Evolutionary conservation across 2,329 filamentous ascomycete genomes (phyloP).

Genomic region (Penicillium sp.): DNA sequence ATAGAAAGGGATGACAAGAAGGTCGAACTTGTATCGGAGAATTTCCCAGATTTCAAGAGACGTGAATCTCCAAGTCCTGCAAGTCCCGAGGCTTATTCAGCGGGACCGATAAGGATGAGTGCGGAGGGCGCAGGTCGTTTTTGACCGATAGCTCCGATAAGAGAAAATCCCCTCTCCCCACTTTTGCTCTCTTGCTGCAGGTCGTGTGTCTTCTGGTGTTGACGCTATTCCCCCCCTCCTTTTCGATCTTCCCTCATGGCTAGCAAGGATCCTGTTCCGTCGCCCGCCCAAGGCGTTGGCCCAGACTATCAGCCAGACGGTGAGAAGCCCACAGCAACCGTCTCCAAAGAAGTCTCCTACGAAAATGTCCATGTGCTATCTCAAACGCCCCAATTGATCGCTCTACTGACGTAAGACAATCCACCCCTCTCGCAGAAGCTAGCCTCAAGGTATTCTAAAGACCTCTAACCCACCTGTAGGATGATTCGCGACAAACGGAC

Average conservation of each 20-base stretch:
- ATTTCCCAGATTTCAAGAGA: not conserved
- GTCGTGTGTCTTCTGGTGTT: not conserved
- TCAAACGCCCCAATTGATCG: slow-evolving; percentile 95
- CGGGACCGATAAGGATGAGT: not conserved
- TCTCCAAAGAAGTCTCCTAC: slow-evolving; percentile 77
- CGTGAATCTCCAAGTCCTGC: not conserved
- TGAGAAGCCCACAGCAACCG: slow-evolving; percentile 82
- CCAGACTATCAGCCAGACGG: slow-evolving; percentile 74
- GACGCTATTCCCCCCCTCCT: not conserved
- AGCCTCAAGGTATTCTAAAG: slow-evolving; percentile 1
- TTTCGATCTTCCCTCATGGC: slow-evolving; percentile 17
- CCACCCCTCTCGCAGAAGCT: not conserved
- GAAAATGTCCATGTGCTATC: slow-evolving; percentile 87
- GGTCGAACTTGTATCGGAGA: not conserved
- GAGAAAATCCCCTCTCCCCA: not conserved
- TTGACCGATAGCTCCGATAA: not conserved
- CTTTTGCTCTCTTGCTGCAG: not conserved
- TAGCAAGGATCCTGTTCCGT: slow-evolving; percentile 34
- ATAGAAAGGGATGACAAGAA: not conserved
- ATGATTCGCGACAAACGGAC: slow-evolving; percentile 95
- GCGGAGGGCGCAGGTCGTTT: not conserved
- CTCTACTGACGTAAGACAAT: slow-evolving; percentile 83
- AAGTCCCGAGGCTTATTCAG: not conserved
- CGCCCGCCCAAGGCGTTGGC: slow-evolving; percentile 68
- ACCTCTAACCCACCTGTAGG: slow-evolving; percentile 49